Conservation (phyloP, 257 asterid genomes). For the Solanum arcanum region DNA sequence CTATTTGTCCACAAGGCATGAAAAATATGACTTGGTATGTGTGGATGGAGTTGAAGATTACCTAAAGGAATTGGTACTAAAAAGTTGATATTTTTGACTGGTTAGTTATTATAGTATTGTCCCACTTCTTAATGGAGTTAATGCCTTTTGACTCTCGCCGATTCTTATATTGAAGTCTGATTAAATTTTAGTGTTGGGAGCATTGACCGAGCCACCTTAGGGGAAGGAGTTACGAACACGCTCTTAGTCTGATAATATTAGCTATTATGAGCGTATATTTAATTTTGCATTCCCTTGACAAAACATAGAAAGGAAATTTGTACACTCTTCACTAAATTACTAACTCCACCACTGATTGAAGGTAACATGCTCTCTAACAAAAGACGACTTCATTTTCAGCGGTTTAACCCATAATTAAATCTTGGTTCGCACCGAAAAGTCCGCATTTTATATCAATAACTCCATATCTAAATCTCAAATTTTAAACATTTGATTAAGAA, state of each 20-base stretch:
- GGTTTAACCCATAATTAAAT: not conserved
- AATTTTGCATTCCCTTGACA: not conserved
- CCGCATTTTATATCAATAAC: not conserved
- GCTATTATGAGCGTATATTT: not conserved
- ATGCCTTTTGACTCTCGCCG: not conserved
- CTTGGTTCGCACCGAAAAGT: not conserved
- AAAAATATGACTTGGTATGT: not conserved
- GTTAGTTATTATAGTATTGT: not conserved
- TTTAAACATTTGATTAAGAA: fast-evolving
- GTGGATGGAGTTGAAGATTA: not conserved
- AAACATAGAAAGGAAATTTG: not conserved
- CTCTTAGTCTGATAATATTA: not conserved
- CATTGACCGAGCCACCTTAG: not conserved
- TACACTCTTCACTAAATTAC: not conserved
- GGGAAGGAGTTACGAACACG: not conserved
- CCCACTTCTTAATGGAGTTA: not conserved
- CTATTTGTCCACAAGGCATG: not conserved
- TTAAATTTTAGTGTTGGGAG: not conserved
- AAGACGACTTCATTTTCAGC: not conserved
- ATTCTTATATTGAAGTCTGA: not conserved
- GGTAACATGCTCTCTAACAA: not conserved
- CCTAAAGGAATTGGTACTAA: not conserved
- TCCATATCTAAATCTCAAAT: not conserved
- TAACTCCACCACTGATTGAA: not conserved
- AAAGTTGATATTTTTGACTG: not conserved